These are phyloP conservation scores for Elongisporangium anandrum DNA, from an alignment of 352 stramenopile genomes.

Conservation along the genomic window DNA sequence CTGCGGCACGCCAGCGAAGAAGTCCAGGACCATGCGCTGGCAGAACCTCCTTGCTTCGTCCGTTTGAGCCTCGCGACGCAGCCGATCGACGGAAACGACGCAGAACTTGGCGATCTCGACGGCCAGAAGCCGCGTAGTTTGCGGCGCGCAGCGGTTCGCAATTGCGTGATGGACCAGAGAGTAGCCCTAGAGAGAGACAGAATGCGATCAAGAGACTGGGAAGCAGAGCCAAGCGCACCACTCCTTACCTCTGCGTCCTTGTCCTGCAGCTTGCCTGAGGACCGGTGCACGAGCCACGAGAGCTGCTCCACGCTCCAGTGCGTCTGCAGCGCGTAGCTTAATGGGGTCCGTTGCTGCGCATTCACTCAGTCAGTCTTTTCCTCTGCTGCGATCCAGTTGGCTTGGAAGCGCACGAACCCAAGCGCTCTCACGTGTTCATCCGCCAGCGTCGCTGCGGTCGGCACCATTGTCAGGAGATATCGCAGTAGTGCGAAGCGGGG, in stretches of 20 bases:
- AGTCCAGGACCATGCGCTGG: constrained; percentile 32
- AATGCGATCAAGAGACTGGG: not conserved
- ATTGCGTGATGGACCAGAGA: constrained; percentile 41
- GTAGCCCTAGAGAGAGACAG: constrained; percentile 22
- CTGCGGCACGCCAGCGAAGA: constrained; percentile 56
- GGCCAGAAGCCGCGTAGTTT: constrained; percentile 52
- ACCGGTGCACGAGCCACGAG: constrained; percentile 50
- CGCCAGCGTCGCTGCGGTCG: constrained; percentile 10
- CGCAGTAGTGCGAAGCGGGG: constrained; percentile 31
- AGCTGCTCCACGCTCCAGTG: constrained; percentile 39
- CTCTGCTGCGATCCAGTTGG: not conserved
- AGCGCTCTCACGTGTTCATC: constrained; percentile 21
- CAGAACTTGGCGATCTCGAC: constrained; percentile 32
- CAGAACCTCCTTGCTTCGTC: constrained; percentile 31
- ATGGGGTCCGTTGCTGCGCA: constrained; percentile 14
- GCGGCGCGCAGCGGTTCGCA: constrained; percentile 29
- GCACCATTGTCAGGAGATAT: constrained; percentile 20
- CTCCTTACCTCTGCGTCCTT: constrained; percentile 35
- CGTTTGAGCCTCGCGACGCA: constrained; percentile 5
- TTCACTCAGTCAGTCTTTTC: not conserved
- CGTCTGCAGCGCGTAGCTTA: constrained; percentile 45
- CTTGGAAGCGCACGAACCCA: not conserved
- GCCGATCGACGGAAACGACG: constrained; percentile 14
- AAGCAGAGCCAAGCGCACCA: not conserved
- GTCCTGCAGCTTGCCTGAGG: constrained; percentile 20